phyloP scores from a whole-genome alignment of 495 filamentous ascomycete genomes.

The Hapsidospora chrysogenum region DNA sequence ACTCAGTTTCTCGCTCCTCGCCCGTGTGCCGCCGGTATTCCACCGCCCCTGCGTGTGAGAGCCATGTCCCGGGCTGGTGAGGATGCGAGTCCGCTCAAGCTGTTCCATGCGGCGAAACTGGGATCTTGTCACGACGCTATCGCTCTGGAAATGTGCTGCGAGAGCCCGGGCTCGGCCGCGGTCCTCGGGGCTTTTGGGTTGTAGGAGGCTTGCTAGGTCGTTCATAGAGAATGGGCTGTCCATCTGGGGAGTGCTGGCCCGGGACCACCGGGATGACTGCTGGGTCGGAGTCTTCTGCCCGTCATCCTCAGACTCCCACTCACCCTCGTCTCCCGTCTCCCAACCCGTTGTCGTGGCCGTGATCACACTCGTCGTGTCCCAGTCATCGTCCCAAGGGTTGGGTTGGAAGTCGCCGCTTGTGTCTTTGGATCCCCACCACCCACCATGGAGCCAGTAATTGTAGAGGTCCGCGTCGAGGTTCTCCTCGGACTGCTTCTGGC shows the following conservation, averaged over 20 bases:
- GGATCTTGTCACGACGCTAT: slow-evolving; percentile 64
- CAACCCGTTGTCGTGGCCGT: slow-evolving; percentile 24
- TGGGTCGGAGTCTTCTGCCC: slow-evolving; percentile 68
- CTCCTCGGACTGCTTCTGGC: not conserved
- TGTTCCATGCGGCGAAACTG: slow-evolving; percentile 51
- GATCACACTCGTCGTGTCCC: slow-evolving; percentile 49
- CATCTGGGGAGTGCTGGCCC: slow-evolving; percentile 39
- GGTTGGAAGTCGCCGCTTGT: slow-evolving; percentile 53
- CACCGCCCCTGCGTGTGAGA: slow-evolving; percentile 20
- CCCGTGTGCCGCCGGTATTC: slow-evolving; percentile 7
- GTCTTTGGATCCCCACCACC: slow-evolving; percentile 71
- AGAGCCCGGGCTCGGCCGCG: slow-evolving; percentile 67
- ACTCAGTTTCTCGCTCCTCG: slow-evolving; percentile 17
- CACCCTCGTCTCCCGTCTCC: slow-evolving; percentile 14
- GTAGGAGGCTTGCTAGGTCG: slow-evolving; percentile 64
- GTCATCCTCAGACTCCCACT: slow-evolving; percentile 38
- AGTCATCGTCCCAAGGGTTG: slow-evolving; percentile 44
- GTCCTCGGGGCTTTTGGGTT: slow-evolving; percentile 63
- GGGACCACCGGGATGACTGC: slow-evolving; percentile 19
- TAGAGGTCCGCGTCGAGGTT: slow-evolving; percentile 54
- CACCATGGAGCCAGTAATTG: slow-evolving; percentile 60
- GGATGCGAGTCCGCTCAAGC: slow-evolving; percentile 45
- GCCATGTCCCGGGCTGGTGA: slow-evolving; percentile 20
- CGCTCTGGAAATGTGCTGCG: slow-evolving; percentile 57
- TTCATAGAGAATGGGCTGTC: slow-evolving; percentile 49